Conservation (phyloP, 257 asterid genomes). For the Ilex aquifolium region DNA sequence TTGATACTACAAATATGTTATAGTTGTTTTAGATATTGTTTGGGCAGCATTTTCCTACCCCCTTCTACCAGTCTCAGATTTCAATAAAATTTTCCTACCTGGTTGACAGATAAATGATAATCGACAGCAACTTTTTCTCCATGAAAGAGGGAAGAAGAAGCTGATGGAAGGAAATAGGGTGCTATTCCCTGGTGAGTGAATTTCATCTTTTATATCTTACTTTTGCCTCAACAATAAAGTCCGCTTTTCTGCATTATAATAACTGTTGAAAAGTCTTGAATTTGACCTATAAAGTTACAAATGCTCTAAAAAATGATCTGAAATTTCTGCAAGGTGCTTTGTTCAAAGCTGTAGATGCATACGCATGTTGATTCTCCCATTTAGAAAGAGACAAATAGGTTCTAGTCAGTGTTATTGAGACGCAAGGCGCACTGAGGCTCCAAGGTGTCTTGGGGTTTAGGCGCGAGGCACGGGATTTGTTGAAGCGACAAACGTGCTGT, state of each 20-base stretch:
- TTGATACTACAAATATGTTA: slow-evolving; percentile 14
- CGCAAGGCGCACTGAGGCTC: too few species aligned
- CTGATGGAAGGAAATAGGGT: slow-evolving; percentile 73
- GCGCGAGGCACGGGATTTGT: too few species aligned
- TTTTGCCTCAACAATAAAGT: background rate
- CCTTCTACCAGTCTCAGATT: background rate
- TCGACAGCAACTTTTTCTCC: slow-evolving; percentile 63
- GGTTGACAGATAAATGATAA: slow-evolving; percentile 51
- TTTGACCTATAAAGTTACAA: too few species aligned
- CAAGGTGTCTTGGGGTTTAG: too few species aligned
- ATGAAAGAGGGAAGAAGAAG: slow-evolving; percentile 83
- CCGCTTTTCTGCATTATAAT: background rate
- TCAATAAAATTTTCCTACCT: background rate
- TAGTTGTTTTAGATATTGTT: slow-evolving; percentile 1
- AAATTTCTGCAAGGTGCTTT: too few species aligned
- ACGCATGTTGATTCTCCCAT: too few species aligned
- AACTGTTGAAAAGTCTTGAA: too few species aligned
- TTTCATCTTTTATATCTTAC: slow-evolving; percentile 2
- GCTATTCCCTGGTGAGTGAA: slow-evolving; percentile 71
- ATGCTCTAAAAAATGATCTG: too few species aligned
- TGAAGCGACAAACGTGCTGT: too few species aligned
- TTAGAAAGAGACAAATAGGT: too few species aligned
- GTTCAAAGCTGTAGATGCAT: too few species aligned
- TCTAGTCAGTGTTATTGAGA: too few species aligned
- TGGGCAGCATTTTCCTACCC: background rate